Percentiles rank a stretch among this genome's conserved stretches.
phyloP scores from a whole-genome alignment of 2,329 filamentous ascomycete species.

The Fusarium sp. region DNA sequence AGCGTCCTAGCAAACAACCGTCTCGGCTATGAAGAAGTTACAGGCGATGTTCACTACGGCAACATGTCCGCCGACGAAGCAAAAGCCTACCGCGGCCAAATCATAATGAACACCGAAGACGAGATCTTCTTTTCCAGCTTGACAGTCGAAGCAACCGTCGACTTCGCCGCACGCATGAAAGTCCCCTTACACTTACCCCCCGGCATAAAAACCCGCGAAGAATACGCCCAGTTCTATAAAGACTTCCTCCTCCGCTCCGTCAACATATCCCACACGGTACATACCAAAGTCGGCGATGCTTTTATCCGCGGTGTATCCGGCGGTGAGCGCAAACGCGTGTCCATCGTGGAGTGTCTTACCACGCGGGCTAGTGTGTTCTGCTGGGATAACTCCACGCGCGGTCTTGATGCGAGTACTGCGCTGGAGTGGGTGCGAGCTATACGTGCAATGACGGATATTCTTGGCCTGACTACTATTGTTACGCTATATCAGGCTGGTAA shows the following conservation, averaged over 20 bases:
- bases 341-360: slow-evolving; percentile 70
- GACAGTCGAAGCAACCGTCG: slow-evolving; percentile 74
- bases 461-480: slow-evolving; percentile 66
- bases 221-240: slow-evolving; percentile 55
- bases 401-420: slow-evolving; percentile 71
- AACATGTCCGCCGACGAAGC: slow-evolving; percentile 56
- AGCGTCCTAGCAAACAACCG: slow-evolving; percentile 73
- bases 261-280: slow-evolving; percentile 64
- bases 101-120: slow-evolving; percentile 77
- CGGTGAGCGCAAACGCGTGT: slow-evolving; percentile 74
- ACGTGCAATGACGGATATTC: slow-evolving; percentile 68
- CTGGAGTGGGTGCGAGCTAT: slow-evolving; percentile 67
- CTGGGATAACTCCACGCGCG: slow-evolving; percentile 73
- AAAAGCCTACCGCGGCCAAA: slow-evolving; percentile 62
- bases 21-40: slow-evolving; percentile 63
- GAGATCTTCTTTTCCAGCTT: slow-evolving; percentile 70
- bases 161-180: slow-evolving; percentile 72
- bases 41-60: slow-evolving; percentile 66
- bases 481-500: slow-evolving; percentile 76
- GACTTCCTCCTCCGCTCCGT: slow-evolving; percentile 66
- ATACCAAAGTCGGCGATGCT: slow-evolving; percentile 73
- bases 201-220: slow-evolving; percentile 51
- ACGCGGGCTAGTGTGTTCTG: slow-evolving; percentile 66
- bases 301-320: slow-evolving; percentile 72
- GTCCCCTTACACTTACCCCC: slow-evolving; percentile 58